Evolutionary conservation across 129 eudicot species (phyloP), one percentile per base, ranked within the genome.

Genomic region (Escallonia herrerae): DNA sequence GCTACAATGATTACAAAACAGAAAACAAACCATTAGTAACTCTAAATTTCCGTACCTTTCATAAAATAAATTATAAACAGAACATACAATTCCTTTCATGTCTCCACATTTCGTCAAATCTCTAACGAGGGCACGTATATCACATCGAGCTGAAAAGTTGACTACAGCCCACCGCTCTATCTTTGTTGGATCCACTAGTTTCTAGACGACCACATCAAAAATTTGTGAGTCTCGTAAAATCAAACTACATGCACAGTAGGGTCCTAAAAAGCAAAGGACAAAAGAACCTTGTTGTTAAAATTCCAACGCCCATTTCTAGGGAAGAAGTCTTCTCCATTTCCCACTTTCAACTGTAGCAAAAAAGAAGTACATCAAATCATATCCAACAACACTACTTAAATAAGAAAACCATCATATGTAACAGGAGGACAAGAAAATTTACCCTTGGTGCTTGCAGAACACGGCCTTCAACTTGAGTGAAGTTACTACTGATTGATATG

Each of bases 81-180:
- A 49, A 72, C 96, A 56, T 81, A 90, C 97, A 70, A 90, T 78
- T 57, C 97, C 97, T 62, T 86, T 90, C 72, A 77, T 50, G 41
- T 70, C 78, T 60, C 87, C 90, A 58, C 82, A 70, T 65, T 82
- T 84, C 37, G 72, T 78, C 55, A 90, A 66, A 69, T 84, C 95
- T 6, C 73, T 56, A 8, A 80, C 61, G 47, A 87, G 83, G 4
- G 33, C 51, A 0, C 72, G 82, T 7, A 70, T 66, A 64, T 90
- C 85, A 49, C 95, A 87, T 8, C 90, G 78, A 63, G 97, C 91
- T 11, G 97, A 90, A 57, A 90, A 90, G 85, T 90, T 90, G 33
- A 80, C 97, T 44, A 87, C 82, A 2, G 83, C 90, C 97, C 97
- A 90, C 6, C 63, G 51, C 7, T 82, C 89, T n/a, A 90, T 69